A percentile compares a stretch with the other conserved stretches of the same genome.
These are phyloP conservation scores for Vaccinium myrtillus DNA, from an alignment of 148 eudicot genomes.

Conservation along the genomic window DNA sequence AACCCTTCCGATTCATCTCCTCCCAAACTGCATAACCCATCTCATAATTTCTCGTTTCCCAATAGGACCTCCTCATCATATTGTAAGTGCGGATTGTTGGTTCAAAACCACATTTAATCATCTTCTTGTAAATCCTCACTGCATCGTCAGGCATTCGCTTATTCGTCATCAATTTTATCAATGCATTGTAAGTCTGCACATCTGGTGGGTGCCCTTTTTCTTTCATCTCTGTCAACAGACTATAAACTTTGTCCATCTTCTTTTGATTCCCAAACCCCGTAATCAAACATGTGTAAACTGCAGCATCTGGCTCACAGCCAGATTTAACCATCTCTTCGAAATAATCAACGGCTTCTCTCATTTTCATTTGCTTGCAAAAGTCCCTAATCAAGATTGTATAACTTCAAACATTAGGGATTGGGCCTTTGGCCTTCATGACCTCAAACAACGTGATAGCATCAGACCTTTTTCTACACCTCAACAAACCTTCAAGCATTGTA, in stretches of 20 bases:
- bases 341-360: conserved; percentile 59
- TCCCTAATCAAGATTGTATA: conserved; percentile 73
- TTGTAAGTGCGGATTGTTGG: conserved; percentile 84
- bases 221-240: conserved; percentile 73
- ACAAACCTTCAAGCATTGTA: conserved; percentile 77
- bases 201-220: conserved; percentile 72
- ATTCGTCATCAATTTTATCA: conserved; percentile 75
- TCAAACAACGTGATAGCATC: conserved; percentile 80
- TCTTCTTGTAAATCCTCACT: conserved; percentile 63
- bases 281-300: conserved; percentile 77
- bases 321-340: conserved; percentile 60
- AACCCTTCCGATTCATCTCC: conserved; percentile 74
- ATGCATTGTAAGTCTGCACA: conserved; percentile 60
- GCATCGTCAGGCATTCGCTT: conserved; percentile 80
- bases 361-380: conserved; percentile 68
- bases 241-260: conserved; percentile 71
- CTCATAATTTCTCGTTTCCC: conserved; percentile 44
- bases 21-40: conserved; percentile 80
- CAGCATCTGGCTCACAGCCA: conserved; percentile 78
- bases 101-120: conserved; percentile 52
- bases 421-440: conserved; percentile 88
- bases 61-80: conserved; percentile 82
- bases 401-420: conserved; percentile 63
- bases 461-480: conserved; percentile 59
- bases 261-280: conserved; percentile 74